Base-by-base conservation (phyloP, 345 rosid species). In the Linum lewisii region DNA sequence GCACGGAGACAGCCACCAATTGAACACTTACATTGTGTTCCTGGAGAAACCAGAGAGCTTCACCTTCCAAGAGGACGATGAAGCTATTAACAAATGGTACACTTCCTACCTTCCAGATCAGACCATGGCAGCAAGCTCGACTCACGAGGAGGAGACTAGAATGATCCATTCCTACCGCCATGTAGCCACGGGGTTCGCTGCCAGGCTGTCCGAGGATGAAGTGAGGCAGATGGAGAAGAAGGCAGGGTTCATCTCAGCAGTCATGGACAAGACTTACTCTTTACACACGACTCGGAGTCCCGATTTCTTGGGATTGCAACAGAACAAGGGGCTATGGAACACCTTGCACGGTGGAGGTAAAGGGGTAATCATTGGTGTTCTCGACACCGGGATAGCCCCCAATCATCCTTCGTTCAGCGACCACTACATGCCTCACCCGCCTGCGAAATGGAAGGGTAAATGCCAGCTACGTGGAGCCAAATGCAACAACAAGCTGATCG, bases 131-230 rank as follows among this genome's bases (percentile, higher is more conserved):
- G 14, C 47, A 16, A 42, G 47, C 47, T 42, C 18, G 13, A 11
- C 15, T 29, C 7, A 29, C 7, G 34, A 29, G 5, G 7, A 29
- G 34, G 34, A 29, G 15, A 42, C 18, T 11, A 11, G 14, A 42
- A 11, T 77, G 14, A 51, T 73, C 22, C 36, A 64, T 42, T 67
- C 75, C 26, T 77, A 68, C 56, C 64, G 45, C 61, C 57, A 67
- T 36, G 69, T 63, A 14, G 34, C 57, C 15, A 57, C 67, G 0
- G 81, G 78, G 22, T 77, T 73, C 18, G 75, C 81, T 0, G 81
- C 47, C 16, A 42, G 18, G 47, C 47, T 42, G 47, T 7, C 47
- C 47, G 18, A 42, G 14, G 1, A 42, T 0, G 78, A 77, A 56
- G 74, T 54, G 1, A 60, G 59, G 50, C 64, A 57, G 16, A 62